Evolutionary conservation across 225 moss, liverwort and hornwort genomes (phyloP).

Genomic region (Rhytidiadelphus loreus): DNA sequence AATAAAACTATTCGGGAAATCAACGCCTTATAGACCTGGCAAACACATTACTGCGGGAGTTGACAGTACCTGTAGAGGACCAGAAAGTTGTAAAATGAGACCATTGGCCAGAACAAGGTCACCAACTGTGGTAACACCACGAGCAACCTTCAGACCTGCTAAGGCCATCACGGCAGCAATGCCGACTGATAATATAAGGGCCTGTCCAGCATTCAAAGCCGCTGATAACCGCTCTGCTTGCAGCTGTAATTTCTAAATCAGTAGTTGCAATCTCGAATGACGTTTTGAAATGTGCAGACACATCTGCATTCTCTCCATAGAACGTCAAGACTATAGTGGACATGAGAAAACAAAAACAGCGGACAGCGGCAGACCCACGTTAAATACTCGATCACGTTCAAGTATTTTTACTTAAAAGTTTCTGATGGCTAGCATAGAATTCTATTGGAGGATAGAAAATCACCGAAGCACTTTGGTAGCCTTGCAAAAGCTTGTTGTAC

Average conservation of each 20-base stretch:
- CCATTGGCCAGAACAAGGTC: conserved; percentile 98
- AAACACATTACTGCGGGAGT: background rate
- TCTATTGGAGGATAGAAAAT: background rate
- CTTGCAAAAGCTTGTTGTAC: conserved; percentile 71
- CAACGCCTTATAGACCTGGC: background rate
- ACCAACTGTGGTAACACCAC: conserved; percentile 62
- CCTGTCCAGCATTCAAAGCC: conserved; percentile 94
- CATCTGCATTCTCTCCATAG: background rate
- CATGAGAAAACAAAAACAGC: background rate
- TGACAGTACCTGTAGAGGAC: conserved; percentile 69
- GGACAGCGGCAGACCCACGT: background rate
- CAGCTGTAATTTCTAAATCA: conserved; percentile 66
- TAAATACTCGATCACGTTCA: background rate
- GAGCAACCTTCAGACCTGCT: conserved; percentile 73
- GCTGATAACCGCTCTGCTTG: conserved; percentile 94
- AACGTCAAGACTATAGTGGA: background rate
- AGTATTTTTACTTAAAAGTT: background rate
- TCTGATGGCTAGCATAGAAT: background rate
- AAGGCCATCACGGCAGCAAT: conserved; percentile 89
- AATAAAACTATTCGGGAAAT: background rate
- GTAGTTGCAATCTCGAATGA: conserved; percentile 2
- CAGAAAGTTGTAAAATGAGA: conserved; percentile 87
- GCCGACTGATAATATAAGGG: conserved; percentile 68
- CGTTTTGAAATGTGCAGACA: background rate
- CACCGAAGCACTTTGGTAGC: conserved; percentile 81